phyloP scores from a whole-genome alignment of 2,329 filamentous ascomycete species.

The Lasiodiplodia citricola region DNA sequence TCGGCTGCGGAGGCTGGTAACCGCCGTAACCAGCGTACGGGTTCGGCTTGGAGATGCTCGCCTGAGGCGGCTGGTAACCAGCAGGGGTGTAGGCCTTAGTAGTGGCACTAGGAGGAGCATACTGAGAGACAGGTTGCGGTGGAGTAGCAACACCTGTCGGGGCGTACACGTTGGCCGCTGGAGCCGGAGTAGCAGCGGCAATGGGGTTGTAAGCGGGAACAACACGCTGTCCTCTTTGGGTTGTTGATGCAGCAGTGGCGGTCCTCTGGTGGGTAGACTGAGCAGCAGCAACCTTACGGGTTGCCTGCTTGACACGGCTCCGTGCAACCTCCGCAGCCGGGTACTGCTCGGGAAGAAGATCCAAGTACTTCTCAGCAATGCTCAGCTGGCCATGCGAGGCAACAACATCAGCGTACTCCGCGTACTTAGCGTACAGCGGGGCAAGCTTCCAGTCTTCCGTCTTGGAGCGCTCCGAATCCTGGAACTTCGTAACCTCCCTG shows the following conservation, averaged over 20 bases:
- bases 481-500: constrained; percentile 89
- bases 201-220: constrained; percentile 43
- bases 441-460: constrained; percentile 86
- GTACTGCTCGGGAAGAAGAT: constrained; percentile 82
- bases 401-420: constrained; percentile 94
- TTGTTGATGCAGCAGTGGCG: constrained; percentile 41
- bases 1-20: constrained; percentile 51
- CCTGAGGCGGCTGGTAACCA: constrained; percentile 59
- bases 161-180: constrained; percentile 39
- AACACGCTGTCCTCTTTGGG: constrained; percentile 42
- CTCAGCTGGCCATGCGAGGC: constrained; percentile 86
- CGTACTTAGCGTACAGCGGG: constrained; percentile 90
- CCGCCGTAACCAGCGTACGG: constrained; percentile 45
- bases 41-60: constrained; percentile 30
- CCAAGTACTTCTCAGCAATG: constrained; percentile 88
- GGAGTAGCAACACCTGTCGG: constrained; percentile 35
- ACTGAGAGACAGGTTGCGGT: constrained; percentile 42
- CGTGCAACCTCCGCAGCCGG: constrained; percentile 86
- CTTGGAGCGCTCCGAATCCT: constrained; percentile 74
- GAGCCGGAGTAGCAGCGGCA: constrained; percentile 30
- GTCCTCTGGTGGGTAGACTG: constrained; percentile 49
- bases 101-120: constrained; percentile 38
- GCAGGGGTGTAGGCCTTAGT: constrained; percentile 52
- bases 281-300: constrained; percentile 61
- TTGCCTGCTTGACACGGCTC: constrained; percentile 83